These are phyloP conservation scores for Mangifera indica DNA, from an alignment of 345 rosid genomes.

Conservation along the genomic window DNA sequence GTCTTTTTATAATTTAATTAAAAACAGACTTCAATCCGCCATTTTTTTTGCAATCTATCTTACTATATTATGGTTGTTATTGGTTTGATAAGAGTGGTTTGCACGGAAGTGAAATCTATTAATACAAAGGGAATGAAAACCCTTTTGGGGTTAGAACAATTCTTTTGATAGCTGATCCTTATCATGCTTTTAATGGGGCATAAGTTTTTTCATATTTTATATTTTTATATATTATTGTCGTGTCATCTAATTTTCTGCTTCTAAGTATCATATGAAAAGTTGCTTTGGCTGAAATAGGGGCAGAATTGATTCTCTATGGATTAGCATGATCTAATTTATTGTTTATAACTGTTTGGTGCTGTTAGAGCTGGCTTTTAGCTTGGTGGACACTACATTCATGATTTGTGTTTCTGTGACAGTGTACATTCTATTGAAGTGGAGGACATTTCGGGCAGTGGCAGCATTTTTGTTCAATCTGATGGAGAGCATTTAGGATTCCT, in stretches of 20 bases:
- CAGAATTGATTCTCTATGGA: neutral
- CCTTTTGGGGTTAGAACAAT: no score
- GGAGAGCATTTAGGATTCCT: conserved; percentile 90
- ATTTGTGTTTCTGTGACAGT: conserved; percentile 39
- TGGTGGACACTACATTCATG: neutral
- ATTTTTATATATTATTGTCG: neutral
- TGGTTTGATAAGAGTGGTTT: no score
- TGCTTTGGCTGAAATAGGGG: neutral
- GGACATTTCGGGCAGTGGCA: conserved; percentile 52
- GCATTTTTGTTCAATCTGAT: conserved; percentile 82
- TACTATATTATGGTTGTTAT: no score
- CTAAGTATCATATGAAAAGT: neutral
- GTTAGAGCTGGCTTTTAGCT: neutral
- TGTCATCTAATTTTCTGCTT: neutral
- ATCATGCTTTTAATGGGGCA: neutral
- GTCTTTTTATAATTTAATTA: neutral
- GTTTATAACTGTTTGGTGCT: neutral
- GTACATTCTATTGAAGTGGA: conserved; percentile 73
- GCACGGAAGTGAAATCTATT: no score
- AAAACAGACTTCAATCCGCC: neutral
- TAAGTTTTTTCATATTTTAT: neutral
- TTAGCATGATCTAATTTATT: neutral
- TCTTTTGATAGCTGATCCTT: neutral
- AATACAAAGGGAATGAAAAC: no score
- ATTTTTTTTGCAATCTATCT: conserved; percentile 1